Evolutionary conservation across 306 rosid genomes (phyloP).

Genomic region (Corylus avellana): DNA sequence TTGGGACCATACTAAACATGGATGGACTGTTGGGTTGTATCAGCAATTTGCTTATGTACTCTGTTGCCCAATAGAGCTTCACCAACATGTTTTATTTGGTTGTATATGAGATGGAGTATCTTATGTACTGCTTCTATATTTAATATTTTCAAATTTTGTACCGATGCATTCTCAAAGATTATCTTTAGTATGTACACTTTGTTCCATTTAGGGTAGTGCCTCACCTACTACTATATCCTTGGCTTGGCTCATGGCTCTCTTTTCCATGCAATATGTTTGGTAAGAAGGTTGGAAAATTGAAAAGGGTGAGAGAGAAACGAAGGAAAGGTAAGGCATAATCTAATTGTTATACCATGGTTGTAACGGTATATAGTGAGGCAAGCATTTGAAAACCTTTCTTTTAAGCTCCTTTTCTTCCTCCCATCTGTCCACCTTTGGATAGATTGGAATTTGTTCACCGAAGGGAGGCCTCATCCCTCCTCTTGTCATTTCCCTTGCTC

Average conservation of each 20-base stretch:
- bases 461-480: not conserved
- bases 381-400: not conserved
- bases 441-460: not conserved
- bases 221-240: no score
- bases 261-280: not conserved
- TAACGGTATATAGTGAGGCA: not conserved
- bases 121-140: no score
- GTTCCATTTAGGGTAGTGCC: no score
- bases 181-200: no score
- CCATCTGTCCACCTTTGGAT: not conserved
- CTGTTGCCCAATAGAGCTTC: not conserved
- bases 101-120: no score
- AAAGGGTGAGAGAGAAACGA: not conserved
- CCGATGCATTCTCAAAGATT: no score
- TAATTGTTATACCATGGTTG: not conserved
- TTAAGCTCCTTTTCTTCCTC: not conserved
- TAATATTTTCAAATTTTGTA: no score
- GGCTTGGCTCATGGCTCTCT: not conserved
- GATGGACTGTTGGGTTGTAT: not conserved
- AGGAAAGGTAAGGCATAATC: not conserved
- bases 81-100: not conserved
- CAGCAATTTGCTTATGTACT: not conserved
- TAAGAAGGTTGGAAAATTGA: not conserved
- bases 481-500: not conserved
- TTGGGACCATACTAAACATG: no score